Conservation (phyloP, 2,329 filamentous ascomycete genomes). For the Talaromyces funiculosus region DNA sequence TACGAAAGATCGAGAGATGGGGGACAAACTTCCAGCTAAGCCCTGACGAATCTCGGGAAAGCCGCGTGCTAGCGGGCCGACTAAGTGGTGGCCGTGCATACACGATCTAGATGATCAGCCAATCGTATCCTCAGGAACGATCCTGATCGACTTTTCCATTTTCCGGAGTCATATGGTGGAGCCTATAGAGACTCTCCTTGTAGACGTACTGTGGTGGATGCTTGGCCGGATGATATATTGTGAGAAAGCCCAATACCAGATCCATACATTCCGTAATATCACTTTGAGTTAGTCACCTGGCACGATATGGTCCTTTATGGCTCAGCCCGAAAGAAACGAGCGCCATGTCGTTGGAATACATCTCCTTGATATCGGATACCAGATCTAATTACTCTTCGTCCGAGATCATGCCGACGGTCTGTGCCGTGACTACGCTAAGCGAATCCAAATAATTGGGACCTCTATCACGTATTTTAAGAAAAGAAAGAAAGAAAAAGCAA, state of each 20-base stretch:
- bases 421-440: background rate
- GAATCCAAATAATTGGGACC: background rate
- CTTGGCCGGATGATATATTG: background rate
- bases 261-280: background rate
- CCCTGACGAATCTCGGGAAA: constrained; percentile 13
- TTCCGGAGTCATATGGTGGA: background rate
- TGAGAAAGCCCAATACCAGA: background rate
- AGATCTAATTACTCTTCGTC: background rate
- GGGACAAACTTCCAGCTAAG: background rate
- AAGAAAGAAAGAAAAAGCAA: background rate
- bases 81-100: background rate
- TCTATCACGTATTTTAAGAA: background rate
- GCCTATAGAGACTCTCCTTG: background rate
- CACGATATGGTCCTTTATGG: background rate
- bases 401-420: background rate
- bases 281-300: background rate
- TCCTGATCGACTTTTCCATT: background rate
- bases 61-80: constrained; percentile 11
- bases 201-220: background rate
- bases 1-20: background rate
- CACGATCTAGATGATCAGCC: background rate
- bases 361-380: background rate
- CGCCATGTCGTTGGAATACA: background rate
- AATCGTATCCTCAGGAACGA: background rate
- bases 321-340: background rate